Conservation (phyloP, 1,139 yeast genomes). For the Nematodospora anomalae region DNA sequence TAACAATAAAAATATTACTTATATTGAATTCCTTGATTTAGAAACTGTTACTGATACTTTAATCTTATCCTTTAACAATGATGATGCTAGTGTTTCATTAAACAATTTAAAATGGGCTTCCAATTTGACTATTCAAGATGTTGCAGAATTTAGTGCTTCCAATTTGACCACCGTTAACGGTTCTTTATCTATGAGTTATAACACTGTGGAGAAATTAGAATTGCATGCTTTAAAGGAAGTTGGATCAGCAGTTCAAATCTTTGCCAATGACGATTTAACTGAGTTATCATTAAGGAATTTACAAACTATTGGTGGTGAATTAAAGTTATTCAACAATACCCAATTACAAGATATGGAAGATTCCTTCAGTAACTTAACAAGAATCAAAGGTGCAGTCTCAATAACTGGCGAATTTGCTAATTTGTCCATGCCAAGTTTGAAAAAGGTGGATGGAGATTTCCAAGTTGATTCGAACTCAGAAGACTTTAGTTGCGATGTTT, state of each 20-base stretch:
- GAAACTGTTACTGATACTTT: constrained; percentile 36
- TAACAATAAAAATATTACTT: constrained; percentile 46
- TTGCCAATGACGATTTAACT: constrained; percentile 45
- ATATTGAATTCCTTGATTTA: constrained; percentile 37
- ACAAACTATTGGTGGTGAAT: constrained; percentile 43
- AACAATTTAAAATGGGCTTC: constrained; percentile 44
- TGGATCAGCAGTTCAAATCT: constrained; percentile 44
- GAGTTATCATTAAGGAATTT: constrained; percentile 30
- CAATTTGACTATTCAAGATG: constrained; percentile 48
- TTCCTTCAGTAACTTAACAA: constrained; percentile 32
- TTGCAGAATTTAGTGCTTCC: constrained; percentile 28
- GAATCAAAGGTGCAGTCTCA: constrained; percentile 45
- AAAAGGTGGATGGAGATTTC: constrained; percentile 47
- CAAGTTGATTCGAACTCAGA: constrained; percentile 36
- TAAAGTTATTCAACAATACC: constrained; percentile 45
- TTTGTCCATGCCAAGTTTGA: constrained; percentile 39
- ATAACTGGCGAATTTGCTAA: constrained; percentile 41
- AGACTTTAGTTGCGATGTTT: constrained; percentile 40
- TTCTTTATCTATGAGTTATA: constrained; percentile 42
- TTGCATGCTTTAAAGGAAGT: constrained; percentile 32
- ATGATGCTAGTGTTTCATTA: constrained; percentile 39
- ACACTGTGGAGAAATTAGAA: constrained; percentile 34
- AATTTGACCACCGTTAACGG: constrained; percentile 46
- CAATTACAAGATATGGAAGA: constrained; percentile 34
- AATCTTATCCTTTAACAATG: constrained; percentile 46